Percentiles rank a stretch among this genome's conserved stretches.
phyloP scores from a whole-genome alignment of 2,329 filamentous ascomycete genomes.

The Diplodia sapinea region DNA sequence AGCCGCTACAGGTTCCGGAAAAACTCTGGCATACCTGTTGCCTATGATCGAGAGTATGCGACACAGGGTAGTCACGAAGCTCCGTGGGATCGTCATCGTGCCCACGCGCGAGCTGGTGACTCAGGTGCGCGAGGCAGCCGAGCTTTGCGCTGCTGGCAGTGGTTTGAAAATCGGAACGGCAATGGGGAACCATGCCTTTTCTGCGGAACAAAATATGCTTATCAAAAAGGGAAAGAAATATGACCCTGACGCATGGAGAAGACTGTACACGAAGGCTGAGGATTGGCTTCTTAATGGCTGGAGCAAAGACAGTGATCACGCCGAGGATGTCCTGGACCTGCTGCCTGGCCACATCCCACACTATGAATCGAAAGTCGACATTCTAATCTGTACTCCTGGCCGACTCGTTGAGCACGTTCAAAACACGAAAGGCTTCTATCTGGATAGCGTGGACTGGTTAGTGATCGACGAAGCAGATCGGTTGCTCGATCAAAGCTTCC shows the following conservation, averaged over 20 bases:
- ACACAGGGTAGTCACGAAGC: conserved; percentile 64
- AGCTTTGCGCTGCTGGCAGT: conserved; percentile 71
- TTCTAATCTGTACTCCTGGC: conserved; percentile 90
- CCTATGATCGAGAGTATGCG: conserved; percentile 82
- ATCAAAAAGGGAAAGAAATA: conserved; percentile 66
- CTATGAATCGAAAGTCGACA: conserved; percentile 76
- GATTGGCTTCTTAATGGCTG: conserved; percentile 41
- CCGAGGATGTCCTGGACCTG: conserved; percentile 46
- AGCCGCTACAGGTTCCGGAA: conserved; percentile 93
- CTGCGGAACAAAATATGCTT: conserved; percentile 66
- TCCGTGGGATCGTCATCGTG: conserved; percentile 83
- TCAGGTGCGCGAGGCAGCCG: conserved; percentile 78
- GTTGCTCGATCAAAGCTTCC: conserved; percentile 87
- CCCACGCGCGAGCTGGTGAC: conserved; percentile 89
- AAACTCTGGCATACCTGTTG: conserved; percentile 88
- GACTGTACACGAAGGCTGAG: conserved; percentile 52
- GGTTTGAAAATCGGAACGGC: conserved; percentile 80
- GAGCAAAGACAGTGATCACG: conserved; percentile 10
- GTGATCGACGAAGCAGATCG: conserved; percentile 95
- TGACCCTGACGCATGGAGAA: conserved; percentile 65
- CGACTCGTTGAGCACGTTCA: conserved; percentile 89
- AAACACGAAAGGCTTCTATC: conserved; percentile 78
- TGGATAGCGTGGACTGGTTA: conserved; percentile 82
- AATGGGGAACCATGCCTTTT: conserved; percentile 78
- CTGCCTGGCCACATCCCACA: conserved; percentile 68